Conservation (phyloP, 1,284 basidiomycete genomes). For the Cutaneotrichosporon mucoides region DNA sequence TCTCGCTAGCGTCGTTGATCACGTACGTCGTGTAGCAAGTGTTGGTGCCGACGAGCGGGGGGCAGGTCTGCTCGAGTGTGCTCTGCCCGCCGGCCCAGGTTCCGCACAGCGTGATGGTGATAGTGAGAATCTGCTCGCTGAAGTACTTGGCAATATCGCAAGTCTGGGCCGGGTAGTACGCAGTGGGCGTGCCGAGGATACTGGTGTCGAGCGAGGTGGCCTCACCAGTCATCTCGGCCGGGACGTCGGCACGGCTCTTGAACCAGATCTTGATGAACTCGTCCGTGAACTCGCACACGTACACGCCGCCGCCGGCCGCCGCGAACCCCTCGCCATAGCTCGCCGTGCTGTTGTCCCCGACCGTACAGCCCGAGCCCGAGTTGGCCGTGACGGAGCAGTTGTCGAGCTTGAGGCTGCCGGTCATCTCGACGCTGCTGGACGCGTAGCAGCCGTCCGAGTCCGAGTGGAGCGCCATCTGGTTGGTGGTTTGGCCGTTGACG, state of each 20-base stretch:
- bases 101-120: slow-evolving; percentile 70
- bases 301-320: slow-evolving; percentile 63
- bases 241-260: slow-evolving; percentile 61
- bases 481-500: slow-evolving; percentile 36
- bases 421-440: slow-evolving; percentile 1
- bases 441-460: slow-evolving; percentile 13
- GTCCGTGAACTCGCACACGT: slow-evolving; percentile 64
- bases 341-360: slow-evolving; percentile 54
- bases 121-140: slow-evolving; percentile 62
- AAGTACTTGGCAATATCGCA: slow-evolving; percentile 64
- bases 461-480: slow-evolving; percentile 46
- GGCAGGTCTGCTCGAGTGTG: slow-evolving; percentile 63
- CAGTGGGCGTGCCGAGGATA: slow-evolving; percentile 63
- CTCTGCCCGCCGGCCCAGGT: slow-evolving; percentile 56
- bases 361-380: slow-evolving; percentile 61
- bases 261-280: slow-evolving; percentile 64
- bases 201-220: slow-evolving; percentile 60
- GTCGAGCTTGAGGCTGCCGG: slow-evolving; percentile 12
- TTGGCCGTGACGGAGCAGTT: slow-evolving; percentile 40
- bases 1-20: slow-evolving; percentile 53
- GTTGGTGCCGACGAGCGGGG: slow-evolving; percentile 28
- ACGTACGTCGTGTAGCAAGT: slow-evolving; percentile 66
- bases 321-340: slow-evolving; percentile 67
- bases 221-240: slow-evolving; percentile 55
- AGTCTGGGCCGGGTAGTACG: slow-evolving; percentile 60